Base-by-base conservation (phyloP, 768 basidiomycete genomes). In the Galerina sulciceps region DNA sequence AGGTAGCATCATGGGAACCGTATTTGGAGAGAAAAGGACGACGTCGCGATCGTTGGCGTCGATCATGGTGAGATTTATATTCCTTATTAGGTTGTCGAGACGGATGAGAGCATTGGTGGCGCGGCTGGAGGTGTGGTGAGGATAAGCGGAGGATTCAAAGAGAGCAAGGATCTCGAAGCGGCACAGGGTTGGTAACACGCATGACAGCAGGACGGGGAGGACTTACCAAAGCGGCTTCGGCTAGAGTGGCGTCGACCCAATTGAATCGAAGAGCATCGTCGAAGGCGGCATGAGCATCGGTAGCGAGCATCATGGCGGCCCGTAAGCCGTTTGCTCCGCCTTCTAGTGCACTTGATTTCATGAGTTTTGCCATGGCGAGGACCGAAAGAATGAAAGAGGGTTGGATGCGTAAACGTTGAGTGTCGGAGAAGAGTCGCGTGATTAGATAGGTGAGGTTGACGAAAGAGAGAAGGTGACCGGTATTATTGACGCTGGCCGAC, bases 91-190 rank as follows among this genome's bases (percentile, higher is more conserved):
- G 31, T 79, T 76, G 67, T 93, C 91, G 34, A 93, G 77, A 20
- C 80, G 75, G 40, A 81, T 67, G 10, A 93, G 75, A 0, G 90
- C 79, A 17, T 72, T 71, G 18, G 77, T 75, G 10, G 85, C 81
- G 13, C 86, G 81, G 18, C 83, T 80, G 4, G 81, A 76, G 18
- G 79, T 81, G 67, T 91, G 82, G 42, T 81, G 75, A 6, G 89
- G 90, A 59, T 93, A 88, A 4, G 87, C 82, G 1, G 88, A 92
- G 0, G 84, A 82, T 69, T 93, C 91, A 64, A 90, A 93, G 2
- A 93, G 75, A 5, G 91, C 88, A 9, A 93, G 79, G 48, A 93
- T 84, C 90, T 90, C 59, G 4, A 6, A 43, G 20, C 10, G 14
- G 36, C 40, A 57, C 5, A 40, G 23, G 2, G 26, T 31, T 31